A percentile compares a stretch with the other conserved stretches of the same genome.
phyloP scores from a whole-genome alignment of 2,329 filamentous ascomycete species.

The Whalleya microplaca region DNA sequence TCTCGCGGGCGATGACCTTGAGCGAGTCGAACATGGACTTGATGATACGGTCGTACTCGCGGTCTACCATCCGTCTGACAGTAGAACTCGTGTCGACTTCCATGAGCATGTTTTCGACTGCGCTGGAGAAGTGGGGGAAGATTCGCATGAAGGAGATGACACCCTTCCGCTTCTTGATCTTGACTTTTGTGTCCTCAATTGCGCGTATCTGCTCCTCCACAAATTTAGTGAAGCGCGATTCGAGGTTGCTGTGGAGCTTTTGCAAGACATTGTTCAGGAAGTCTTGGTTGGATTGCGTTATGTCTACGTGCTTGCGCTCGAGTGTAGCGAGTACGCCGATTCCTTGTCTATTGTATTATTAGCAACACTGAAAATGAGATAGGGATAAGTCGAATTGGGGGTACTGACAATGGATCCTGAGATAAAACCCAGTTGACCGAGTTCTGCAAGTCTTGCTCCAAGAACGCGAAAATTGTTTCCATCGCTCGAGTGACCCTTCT shows the following conservation, averaged over 20 bases:
- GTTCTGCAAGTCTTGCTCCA: constrained; percentile 75
- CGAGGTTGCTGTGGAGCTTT: constrained; percentile 75
- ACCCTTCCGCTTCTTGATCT: constrained; percentile 97
- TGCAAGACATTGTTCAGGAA: constrained; percentile 81
- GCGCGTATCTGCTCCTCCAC: constrained; percentile 93
- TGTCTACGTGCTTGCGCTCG: constrained; percentile 76
- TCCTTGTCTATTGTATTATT: constrained; percentile 67
- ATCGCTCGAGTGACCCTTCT: constrained; percentile 82
- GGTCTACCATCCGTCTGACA: constrained; percentile 78
- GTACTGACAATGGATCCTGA: constrained; percentile 81
- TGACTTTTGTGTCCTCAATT: constrained; percentile 98
- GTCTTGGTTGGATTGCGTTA: constrained; percentile 91
- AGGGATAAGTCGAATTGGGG: neutral
- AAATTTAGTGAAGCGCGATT: constrained; percentile 81
- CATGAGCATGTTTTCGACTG: constrained; percentile 82
- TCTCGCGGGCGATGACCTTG: constrained; percentile 86
- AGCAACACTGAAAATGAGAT: constrained; percentile 13
- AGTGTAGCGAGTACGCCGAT: constrained; percentile 83
- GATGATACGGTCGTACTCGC: constrained; percentile 85
- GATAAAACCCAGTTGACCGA: constrained; percentile 83
- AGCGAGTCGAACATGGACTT: constrained; percentile 97
- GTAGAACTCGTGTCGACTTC: constrained; percentile 59
- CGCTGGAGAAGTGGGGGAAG: constrained; percentile 83
- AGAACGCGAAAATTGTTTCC: constrained; percentile 85
- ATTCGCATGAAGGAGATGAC: constrained; percentile 94